Percentiles rank a stretch among this genome's conserved stretches.
Conservation (phyloP, 2,329 filamentous ascomycete species). For the Colletotrichum graminicola region DNA sequence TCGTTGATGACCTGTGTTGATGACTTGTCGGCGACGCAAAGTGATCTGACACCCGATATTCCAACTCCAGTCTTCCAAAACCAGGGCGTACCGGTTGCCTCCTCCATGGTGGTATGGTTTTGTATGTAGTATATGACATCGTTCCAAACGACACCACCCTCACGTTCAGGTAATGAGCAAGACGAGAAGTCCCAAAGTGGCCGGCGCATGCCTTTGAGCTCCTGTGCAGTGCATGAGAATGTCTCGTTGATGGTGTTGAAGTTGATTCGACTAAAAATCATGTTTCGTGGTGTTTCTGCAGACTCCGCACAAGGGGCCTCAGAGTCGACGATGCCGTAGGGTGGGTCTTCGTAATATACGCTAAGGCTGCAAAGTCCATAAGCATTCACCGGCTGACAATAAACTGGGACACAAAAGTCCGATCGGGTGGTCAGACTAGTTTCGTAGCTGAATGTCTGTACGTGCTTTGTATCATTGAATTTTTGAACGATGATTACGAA, state of each 20-base stretch:
- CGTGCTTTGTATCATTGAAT: not conserved
- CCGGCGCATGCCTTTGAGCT: not conserved
- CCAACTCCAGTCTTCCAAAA: not conserved
- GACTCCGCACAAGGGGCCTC: not conserved
- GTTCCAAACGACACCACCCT: slow-evolving; percentile 40
- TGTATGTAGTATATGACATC: slow-evolving; percentile 48
- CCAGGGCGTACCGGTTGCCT: too few species aligned
- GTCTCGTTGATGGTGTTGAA: slow-evolving; percentile 18
- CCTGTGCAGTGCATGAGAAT: not conserved
- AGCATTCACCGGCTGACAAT: slow-evolving; percentile 3
- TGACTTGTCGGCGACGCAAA: slow-evolving; percentile 1
- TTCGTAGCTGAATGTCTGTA: not conserved
- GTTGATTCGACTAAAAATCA: slow-evolving; percentile 1
- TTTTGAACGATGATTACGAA: slow-evolving; percentile 1
- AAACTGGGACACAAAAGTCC: not conserved
- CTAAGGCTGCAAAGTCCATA: slow-evolving; percentile 11
- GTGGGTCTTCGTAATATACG: too few species aligned
- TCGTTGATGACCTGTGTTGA: slow-evolving; percentile 2
- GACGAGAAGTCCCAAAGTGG: not conserved
- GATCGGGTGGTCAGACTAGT: not conserved
- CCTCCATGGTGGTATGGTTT: slow-evolving; percentile 36
- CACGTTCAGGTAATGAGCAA: rapidly evolving
- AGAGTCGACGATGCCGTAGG: rapidly evolving
- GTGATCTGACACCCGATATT: not conserved
- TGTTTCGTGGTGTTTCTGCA: too few species aligned